Conservation (phyloP, 2,329 filamentous ascomycete genomes). For the Aspergillus persii region DNA sequence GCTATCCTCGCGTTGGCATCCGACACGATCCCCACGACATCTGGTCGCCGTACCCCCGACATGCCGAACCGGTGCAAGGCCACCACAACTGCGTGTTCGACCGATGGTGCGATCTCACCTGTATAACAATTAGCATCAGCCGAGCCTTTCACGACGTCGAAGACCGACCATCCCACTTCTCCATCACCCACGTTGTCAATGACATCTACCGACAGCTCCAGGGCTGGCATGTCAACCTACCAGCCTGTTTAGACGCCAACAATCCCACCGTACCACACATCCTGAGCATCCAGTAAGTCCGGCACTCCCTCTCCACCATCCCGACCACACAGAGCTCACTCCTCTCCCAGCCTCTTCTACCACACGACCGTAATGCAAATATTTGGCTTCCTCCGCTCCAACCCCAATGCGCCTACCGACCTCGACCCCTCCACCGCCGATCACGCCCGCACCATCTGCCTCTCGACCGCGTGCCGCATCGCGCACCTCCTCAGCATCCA, state of each 20-base stretch:
- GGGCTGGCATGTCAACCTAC: constrained; percentile 25
- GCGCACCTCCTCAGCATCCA: constrained; percentile 23
- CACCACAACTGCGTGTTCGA: constrained; percentile 27
- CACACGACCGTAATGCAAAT: constrained; percentile 28
- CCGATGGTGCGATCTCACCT: constrained; percentile 22
- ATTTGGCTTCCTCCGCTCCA: constrained; percentile 24
- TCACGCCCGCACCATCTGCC: constrained; percentile 17
- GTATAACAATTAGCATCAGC: constrained; percentile 20
- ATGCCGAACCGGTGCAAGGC: constrained; percentile 11
- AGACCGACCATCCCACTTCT: constrained; percentile 7
- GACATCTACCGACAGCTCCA: constrained; percentile 21
- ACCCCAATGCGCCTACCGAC: not conserved
- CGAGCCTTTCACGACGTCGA: constrained; percentile 16
- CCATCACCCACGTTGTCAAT: constrained; percentile 13
- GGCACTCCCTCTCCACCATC: not conserved
- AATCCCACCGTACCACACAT: constrained; percentile 23
- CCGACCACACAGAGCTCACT: not conserved
- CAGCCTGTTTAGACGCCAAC: constrained; percentile 24
- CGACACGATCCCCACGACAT: constrained; percentile 13
- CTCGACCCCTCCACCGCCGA: constrained; percentile 5
- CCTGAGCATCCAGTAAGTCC: constrained; percentile 27
- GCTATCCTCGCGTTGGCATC: constrained; percentile 13
- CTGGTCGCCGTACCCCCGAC: constrained; percentile 27
- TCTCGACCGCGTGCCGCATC: constrained; percentile 22
- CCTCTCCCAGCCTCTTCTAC: constrained; percentile 22